Base-by-base conservation (phyloP, 2,329 filamentous ascomycete species). In the Penicillium verrucosum region DNA sequence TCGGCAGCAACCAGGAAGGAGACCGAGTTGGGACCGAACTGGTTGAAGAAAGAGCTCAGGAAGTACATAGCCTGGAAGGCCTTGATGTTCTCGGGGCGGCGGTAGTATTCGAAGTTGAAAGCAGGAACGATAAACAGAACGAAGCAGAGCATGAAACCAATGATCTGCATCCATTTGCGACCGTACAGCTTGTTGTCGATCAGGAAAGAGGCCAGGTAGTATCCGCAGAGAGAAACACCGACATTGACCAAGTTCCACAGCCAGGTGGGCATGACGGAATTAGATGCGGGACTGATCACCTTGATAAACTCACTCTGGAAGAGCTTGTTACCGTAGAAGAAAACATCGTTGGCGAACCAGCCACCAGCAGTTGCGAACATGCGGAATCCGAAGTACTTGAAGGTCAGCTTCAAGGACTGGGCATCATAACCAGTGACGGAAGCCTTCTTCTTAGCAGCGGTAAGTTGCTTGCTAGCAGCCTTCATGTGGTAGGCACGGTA, bases 21-120 rank as follows among this genome's bases (percentile, higher is more conserved):
- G 68, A 97, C 92, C 45, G 86, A 88, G 83, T 97, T 97, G 76
- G 93, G 93, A 12, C 93, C 93, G 70, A 97, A 97, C 74, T 97
- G 93, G 83, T 97, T 97, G 87, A 97, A 97, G 82, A 97, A 97
- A 25, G 90, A 96, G 8, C 91, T 96, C 66, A 97, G 75, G 79
- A 96, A 97, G 83, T 97, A 97, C 91, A 97, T 96, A 71, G 92
- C 86, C 80, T 97, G 92, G 87, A 97, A 97, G n/a, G 82, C 80
- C 70, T 90, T 86, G 73, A 97, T 88, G 67, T 90, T 85, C 6
- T 80, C 80, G 1, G 82, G 78, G 48, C 80, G 81, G 21, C 84
- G 91, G 80, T 92, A 97, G 84, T 94, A 92, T 0, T 89, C 73
- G 79, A 87, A 96, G 71, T 90, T 81, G 83, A 96, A 96, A 44